A percentile compares a stretch with the other conserved stretches of the same genome.
Evolutionary conservation across 2,329 filamentous ascomycete genomes (phyloP).

Genomic region (Neofusicoccum ribis): DNA sequence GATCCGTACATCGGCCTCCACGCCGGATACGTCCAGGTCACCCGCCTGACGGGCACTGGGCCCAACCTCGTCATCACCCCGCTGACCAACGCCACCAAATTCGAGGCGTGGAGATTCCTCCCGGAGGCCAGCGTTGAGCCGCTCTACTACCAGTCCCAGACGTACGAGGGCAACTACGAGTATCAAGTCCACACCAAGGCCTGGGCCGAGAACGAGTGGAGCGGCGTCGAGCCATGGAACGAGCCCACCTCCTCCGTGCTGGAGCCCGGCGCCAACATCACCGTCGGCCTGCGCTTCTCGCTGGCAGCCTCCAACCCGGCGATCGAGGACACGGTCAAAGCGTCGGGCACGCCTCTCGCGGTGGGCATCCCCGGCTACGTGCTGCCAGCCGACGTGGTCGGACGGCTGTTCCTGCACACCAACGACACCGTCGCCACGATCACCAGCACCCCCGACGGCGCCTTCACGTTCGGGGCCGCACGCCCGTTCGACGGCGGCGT

Average conservation of each 20-base stretch:
- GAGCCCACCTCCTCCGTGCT: slow-evolving; percentile 50
- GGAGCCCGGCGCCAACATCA: slow-evolving; percentile 46
- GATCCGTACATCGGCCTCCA: slow-evolving; percentile 63
- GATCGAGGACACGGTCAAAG: slow-evolving; percentile 50
- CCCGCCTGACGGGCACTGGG: slow-evolving; percentile 54
- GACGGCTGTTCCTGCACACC: slow-evolving; percentile 49
- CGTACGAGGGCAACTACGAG: slow-evolving; percentile 62
- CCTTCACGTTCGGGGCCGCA: slow-evolving; percentile 36
- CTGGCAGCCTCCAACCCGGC: slow-evolving; percentile 47
- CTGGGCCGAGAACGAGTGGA: slow-evolving; percentile 60
- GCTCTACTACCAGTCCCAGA: slow-evolving; percentile 53
- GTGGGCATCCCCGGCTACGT: slow-evolving; percentile 58
- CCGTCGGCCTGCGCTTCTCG: slow-evolving; percentile 55
- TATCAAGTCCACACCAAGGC: slow-evolving; percentile 59
- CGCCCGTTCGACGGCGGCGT: slow-evolving; percentile 26
- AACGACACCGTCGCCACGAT: slow-evolving; percentile 44
- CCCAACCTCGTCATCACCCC: slow-evolving; percentile 58
- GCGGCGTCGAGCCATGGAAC: slow-evolving; percentile 55
- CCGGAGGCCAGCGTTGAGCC: slow-evolving; percentile 41
- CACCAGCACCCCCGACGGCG: slow-evolving; percentile 37
- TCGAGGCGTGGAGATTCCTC: slow-evolving; percentile 60
- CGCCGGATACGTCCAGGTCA: slow-evolving; percentile 58
- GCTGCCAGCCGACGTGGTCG: slow-evolving; percentile 50
- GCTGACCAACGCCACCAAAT: slow-evolving; percentile 46
- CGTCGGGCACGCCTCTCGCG: slow-evolving; percentile 50